phyloP scores from a whole-genome alignment of 2,329 filamentous ascomycete species.

The Biscogniauxia sp. region DNA sequence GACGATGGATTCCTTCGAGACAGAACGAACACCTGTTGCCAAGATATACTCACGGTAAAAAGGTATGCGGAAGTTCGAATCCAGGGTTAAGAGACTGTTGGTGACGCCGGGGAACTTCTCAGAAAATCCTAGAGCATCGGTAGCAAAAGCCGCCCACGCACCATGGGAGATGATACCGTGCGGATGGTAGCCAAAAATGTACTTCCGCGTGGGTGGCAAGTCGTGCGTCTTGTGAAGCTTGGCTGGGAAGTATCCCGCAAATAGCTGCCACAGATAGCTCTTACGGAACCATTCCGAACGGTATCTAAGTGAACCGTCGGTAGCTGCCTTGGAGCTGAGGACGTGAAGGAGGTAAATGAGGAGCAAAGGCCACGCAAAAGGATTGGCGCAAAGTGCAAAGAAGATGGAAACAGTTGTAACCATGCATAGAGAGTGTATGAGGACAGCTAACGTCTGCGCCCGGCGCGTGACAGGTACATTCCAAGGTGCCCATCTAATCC shows the following conservation, averaged over 20 bases:
- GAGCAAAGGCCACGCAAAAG: constrained; percentile 81
- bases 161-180: constrained; percentile 97
- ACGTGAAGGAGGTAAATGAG: constrained; percentile 80
- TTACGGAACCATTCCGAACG: constrained; percentile 74
- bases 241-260: constrained; percentile 90
- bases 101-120: constrained; percentile 92
- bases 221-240: constrained; percentile 80
- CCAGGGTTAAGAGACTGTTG: constrained; percentile 90
- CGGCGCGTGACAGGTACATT: constrained; percentile 69
- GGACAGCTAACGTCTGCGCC: constrained; percentile 74
- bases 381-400: constrained; percentile 88
- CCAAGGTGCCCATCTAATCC: constrained; percentile 82
- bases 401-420: constrained; percentile 73
- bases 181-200: constrained; percentile 96
- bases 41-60: constrained; percentile 95
- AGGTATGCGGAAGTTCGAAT: constrained; percentile 91
- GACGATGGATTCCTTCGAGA: constrained; percentile 88
- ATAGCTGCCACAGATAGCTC: constrained; percentile 78
- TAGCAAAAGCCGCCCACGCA: constrained; percentile 89
- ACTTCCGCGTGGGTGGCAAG: constrained; percentile 79
- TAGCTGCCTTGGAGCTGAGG: constrained; percentile 73
- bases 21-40: constrained; percentile 80
- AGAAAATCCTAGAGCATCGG: constrained; percentile 82
- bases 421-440: constrained; percentile 71
- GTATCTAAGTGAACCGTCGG: constrained; percentile 70